Percentiles rank a stretch among this genome's conserved stretches.
Conservation (phyloP, 2,329 filamentous ascomycete genomes). For the Exophiala lecanii-corni region DNA sequence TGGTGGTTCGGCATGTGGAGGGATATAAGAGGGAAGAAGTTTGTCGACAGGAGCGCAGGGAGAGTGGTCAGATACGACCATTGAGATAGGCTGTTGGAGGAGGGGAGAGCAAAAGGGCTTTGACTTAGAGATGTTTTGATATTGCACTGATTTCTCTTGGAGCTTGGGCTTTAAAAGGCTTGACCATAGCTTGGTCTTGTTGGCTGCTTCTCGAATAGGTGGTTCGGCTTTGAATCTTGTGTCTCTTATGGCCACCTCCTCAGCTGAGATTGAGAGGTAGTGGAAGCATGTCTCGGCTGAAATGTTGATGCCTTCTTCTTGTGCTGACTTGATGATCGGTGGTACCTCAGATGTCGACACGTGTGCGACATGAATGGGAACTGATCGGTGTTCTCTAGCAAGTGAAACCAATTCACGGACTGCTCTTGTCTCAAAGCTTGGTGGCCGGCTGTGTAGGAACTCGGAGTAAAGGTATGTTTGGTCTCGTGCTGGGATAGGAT, state of each 20-base stretch:
- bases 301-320: constrained; percentile 70
- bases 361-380: constrained; percentile 90
- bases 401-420: constrained; percentile 80
- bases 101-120: constrained; percentile 45
- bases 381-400: constrained; percentile 70
- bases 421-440: constrained; percentile 85
- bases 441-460: constrained; percentile 85
- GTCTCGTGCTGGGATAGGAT: constrained; percentile 62
- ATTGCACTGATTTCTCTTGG: constrained; percentile 55
- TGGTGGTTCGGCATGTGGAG: constrained; percentile 38
- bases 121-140: constrained; percentile 53
- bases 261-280: constrained; percentile 79
- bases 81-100: constrained; percentile 55
- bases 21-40: constrained; percentile 68
- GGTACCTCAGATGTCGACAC: constrained; percentile 82
- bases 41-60: constrained; percentile 95
- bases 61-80: constrained; percentile 91
- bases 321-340: constrained; percentile 70
- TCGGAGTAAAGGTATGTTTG: constrained; percentile 75
- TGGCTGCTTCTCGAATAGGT: constrained; percentile 74
- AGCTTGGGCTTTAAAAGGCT: not conserved
- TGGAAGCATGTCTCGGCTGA: constrained; percentile 96
- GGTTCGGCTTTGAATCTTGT: constrained; percentile 94
- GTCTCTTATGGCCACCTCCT: constrained; percentile 77
- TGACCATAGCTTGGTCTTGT: constrained; percentile 78